These are phyloP conservation scores for Exophiala calicioides DNA, from an alignment of 2,329 filamentous ascomycete species.

Conservation along the genomic window DNA sequence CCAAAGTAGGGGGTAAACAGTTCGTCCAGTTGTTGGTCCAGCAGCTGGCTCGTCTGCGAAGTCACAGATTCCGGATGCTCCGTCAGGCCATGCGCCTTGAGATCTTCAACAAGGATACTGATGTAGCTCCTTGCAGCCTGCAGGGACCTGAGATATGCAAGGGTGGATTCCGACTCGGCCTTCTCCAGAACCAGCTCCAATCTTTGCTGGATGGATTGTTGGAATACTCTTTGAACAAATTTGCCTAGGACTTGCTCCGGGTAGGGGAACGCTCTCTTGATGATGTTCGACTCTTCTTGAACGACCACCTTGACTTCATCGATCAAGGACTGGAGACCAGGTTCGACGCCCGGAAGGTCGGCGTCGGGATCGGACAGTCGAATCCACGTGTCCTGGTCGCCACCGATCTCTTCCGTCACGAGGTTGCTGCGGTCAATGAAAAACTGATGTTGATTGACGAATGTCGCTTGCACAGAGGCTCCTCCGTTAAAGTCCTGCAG, in stretches of 20 bases:
- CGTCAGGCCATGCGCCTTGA: conserved; percentile 91
- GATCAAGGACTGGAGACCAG: conserved; percentile 84
- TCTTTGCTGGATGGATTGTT: conserved; percentile 95
- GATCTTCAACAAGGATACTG: conserved; percentile 80
- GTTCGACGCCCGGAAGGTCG: conserved; percentile 86
- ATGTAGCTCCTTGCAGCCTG: conserved; percentile 92
- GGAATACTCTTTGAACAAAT: conserved; percentile 93
- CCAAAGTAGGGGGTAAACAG: conserved; percentile 67
- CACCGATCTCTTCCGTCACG: conserved; percentile 75
- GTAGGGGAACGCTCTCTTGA: conserved; percentile 93
- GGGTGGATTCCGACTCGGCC: conserved; percentile 83
- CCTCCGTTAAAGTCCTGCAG: conserved; percentile 95
- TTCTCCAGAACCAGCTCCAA: conserved; percentile 96
- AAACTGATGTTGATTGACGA: conserved; percentile 99
- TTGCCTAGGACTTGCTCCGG: conserved; percentile 91
- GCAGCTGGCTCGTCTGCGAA: conserved; percentile 71
- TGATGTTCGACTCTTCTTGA: conserved; percentile 95
- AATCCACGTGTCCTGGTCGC: conserved; percentile 73
- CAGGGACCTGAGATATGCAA: conserved; percentile 86
- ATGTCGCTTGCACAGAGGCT: conserved; percentile 89
- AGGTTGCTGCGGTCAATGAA: conserved; percentile 96
- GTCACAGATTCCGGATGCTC: conserved; percentile 93
- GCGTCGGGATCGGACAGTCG: conserved; percentile 90
- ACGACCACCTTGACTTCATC: conserved; percentile 95
- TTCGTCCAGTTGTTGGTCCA: conserved; percentile 69